phyloP scores from a whole-genome alignment of 2,329 filamentous ascomycete genomes.

The Cadophora sp. region DNA sequence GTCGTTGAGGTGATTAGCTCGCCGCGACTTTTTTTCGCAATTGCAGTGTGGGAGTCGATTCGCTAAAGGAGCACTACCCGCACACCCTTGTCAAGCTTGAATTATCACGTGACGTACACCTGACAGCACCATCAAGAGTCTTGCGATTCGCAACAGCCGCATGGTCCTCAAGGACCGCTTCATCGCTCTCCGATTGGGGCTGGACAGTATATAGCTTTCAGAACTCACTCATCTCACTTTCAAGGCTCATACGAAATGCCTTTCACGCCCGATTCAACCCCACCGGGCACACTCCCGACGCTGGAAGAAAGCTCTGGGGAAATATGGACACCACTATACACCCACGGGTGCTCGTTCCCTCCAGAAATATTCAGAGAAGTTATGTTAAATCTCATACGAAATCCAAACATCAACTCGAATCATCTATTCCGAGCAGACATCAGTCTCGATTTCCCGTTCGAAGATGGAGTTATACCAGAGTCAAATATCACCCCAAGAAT shows the following conservation, averaged over 20 bases:
- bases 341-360: slow-evolving; percentile 66
- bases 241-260: slow-evolving; percentile 10
- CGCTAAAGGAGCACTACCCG: not conserved
- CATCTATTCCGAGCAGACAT: slow-evolving; percentile 83
- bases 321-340: slow-evolving; percentile 61
- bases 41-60: slow-evolving; percentile 12
- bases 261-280: slow-evolving; percentile 29
- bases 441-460: slow-evolving; percentile 57
- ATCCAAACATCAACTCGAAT: slow-evolving; percentile 80
- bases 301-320: slow-evolving; percentile 47
- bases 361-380: slow-evolving; percentile 68
- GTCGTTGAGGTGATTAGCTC: slow-evolving; percentile 30
- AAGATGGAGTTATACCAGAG: slow-evolving; percentile 43
- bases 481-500: slow-evolving; percentile 46
- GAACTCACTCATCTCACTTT: too few relatives aligned
- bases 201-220: too few relatives aligned
- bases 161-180: too few relatives aligned
- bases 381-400: slow-evolving; percentile 77
- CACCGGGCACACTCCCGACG: slow-evolving; percentile 46
- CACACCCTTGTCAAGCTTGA: not conserved
- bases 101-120: not conserved
- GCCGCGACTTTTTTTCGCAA: slow-evolving; percentile 17
- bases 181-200: not conserved
- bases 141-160: too few relatives aligned
- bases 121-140: not conserved